Percentiles rank a stretch among this genome's conserved stretches.
These are phyloP conservation scores for Thraustochytrium sp. DNA, from an alignment of 352 stramenopile genomes.

Conservation along the genomic window DNA sequence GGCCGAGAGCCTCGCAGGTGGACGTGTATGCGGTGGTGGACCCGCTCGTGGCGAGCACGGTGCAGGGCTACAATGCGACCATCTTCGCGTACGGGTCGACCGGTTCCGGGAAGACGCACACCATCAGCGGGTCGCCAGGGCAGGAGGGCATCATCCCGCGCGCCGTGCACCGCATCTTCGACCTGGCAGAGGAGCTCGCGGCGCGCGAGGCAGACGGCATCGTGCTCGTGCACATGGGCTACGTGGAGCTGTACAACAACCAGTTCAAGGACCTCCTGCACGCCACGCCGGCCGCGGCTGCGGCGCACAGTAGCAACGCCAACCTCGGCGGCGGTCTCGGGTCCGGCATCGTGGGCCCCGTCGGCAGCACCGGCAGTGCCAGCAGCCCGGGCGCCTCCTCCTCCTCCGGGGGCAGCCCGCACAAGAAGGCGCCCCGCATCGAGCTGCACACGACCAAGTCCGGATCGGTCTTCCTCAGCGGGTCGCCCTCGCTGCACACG, in stretches of 20 bases:
- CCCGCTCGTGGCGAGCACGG: slow-evolving; percentile 59
- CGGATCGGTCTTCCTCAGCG: neutral
- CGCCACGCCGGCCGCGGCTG: neutral
- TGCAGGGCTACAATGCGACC: slow-evolving; percentile 76
- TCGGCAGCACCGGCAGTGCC: neutral
- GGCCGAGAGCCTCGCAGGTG: slow-evolving; percentile 59
- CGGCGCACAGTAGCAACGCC: no score
- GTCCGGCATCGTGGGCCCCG: no score
- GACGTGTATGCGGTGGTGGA: slow-evolving; percentile 68
- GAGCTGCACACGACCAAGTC: slow-evolving; percentile 24
- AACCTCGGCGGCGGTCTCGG: no score
- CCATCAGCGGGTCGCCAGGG: slow-evolving; percentile 67
- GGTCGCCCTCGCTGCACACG: slow-evolving; percentile 13
- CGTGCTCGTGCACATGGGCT: slow-evolving; percentile 67
- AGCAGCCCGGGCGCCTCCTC: no score
- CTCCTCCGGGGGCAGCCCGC: no score
- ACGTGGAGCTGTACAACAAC: slow-evolving; percentile 91
- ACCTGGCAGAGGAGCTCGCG: neutral
- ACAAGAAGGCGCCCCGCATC: neutral
- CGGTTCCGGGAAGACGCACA: slow-evolving; percentile 81
- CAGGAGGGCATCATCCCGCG: slow-evolving; percentile 66
- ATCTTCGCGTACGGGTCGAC: slow-evolving; percentile 83
- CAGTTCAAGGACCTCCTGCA: slow-evolving; percentile 76
- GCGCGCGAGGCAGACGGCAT: slow-evolving; percentile 39
- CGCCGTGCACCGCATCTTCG: slow-evolving; percentile 62